Base-by-base conservation (phyloP, 2,329 filamentous ascomycete genomes). In the Botrytis cinerea region DNA sequence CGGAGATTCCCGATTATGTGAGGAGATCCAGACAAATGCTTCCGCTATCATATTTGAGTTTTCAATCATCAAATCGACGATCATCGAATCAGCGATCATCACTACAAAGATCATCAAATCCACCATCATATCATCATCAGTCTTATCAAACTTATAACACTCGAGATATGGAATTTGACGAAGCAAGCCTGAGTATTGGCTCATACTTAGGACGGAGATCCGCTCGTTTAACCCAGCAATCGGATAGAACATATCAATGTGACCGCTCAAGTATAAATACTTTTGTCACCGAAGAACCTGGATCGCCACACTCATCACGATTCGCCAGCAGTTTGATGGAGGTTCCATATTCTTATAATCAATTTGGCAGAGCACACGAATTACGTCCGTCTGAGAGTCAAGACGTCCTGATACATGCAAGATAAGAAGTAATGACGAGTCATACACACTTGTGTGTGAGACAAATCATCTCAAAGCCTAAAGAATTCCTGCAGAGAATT, bases 21-120 rank as follows among this genome's bases (percentile, higher is more conserved):
- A 67, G 12, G 25, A 28, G 40, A n/a, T 69, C 71, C 16, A 48
- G 54, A 60, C 54, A 61, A 18, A 67, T 72, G 38, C 62, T 72
- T 28, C 62, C 70, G 9, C 35, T 72, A 25, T 68, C 71, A 22
- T 73, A 73, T 57, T 40, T 69, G 35, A 43, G 18, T 35, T 70
- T 20, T 35, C 66, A 69, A 45, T 43, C 35, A 38, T 25, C 68
- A 38, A 70, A 61, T 46, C 40, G 38, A 18, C 7, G 28, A 22
- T 57, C 70, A 46, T 32, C 68, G 20, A 70, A 70, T 46, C 18
- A 28, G 18, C 18, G 28, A 28, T 59, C 71, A 40, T 20, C 38
- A 68, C 38, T 38, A 5, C 22, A 38, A 32, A 32, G 48, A 35
- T 40, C 59, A 63, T 46, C 63, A 18, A 57, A 57, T 48, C 20